Percentiles rank a stretch among this genome's conserved stretches.
Conservation (phyloP, 2,329 filamentous ascomycete species). For the Xylaria polymorpha region DNA sequence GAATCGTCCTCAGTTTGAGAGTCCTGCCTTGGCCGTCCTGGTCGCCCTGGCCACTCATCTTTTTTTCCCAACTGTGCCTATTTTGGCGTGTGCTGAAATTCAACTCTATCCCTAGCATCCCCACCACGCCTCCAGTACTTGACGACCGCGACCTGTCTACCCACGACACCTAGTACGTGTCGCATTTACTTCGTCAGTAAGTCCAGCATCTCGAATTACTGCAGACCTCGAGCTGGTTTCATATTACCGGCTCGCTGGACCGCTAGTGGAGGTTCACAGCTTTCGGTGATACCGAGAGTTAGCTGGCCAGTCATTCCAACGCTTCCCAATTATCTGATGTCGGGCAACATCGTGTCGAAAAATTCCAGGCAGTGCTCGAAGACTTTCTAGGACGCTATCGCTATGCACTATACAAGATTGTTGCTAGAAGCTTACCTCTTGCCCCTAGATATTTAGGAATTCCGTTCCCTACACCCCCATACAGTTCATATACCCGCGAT, state of each 20-base stretch:
- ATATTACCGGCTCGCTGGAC: neutral
- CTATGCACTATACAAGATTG: neutral
- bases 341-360: neutral
- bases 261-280: conserved; percentile 7
- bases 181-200: conserved; percentile 20
- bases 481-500: conserved; percentile 39
- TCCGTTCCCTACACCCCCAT: conserved; percentile 26
- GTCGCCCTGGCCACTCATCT: conserved; percentile 30
- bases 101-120: conserved; percentile 42
- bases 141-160: conserved; percentile 11
- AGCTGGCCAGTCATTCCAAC: conserved; percentile 7
- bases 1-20: conserved; percentile 31
- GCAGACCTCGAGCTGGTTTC: neutral
- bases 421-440: conserved; percentile 26
- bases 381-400: neutral
- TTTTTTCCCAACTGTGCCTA: conserved; percentile 37
- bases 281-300: neutral
- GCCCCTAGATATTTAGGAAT: conserved; percentile 20
- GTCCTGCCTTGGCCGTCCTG: conserved; percentile 34
- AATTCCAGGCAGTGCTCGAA: neutral
- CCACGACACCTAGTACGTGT: conserved; percentile 7
- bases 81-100: conserved; percentile 41
- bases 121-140: conserved; percentile 38
- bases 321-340: conserved; percentile 21
- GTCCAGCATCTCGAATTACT: conserved; percentile 3